Evolutionary conservation across 495 filamentous ascomycete species (phyloP).

Genomic region (Endocarpon pusillum): DNA sequence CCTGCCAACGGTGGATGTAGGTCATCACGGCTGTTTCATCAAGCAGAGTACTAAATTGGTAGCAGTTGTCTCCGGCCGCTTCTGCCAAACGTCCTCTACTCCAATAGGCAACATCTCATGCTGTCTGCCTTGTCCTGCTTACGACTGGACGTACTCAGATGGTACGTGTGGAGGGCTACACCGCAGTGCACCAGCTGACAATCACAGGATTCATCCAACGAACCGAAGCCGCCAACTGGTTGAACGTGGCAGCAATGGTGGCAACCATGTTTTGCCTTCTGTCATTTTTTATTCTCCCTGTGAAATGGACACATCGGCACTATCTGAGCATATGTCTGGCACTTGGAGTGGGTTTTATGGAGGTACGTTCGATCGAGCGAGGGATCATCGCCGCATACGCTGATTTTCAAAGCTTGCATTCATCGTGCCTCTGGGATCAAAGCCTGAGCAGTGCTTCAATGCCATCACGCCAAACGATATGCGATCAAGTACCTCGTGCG

Average conservation of each 20-base stretch:
- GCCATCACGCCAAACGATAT: slow-evolving; percentile 88
- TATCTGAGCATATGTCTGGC: slow-evolving; percentile 82
- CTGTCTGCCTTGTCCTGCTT: slow-evolving; percentile 80
- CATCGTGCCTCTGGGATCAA: slow-evolving; percentile 70
- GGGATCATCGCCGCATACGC: slow-evolving; percentile 13
- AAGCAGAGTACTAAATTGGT: background rate
- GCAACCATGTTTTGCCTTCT: slow-evolving; percentile 61
- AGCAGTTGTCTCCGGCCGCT: slow-evolving; percentile 50
- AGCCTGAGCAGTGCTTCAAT: slow-evolving; percentile 73
- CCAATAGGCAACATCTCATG: slow-evolving; percentile 34
- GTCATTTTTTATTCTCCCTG: slow-evolving; percentile 67
- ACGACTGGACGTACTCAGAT: slow-evolving; percentile 70
- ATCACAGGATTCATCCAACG: slow-evolving; percentile 42
- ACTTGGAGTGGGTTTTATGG: slow-evolving; percentile 54
- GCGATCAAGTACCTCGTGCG: slow-evolving; percentile 64
- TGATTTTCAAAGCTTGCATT: slow-evolving; percentile 61
- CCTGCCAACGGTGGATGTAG: slow-evolving; percentile 47
- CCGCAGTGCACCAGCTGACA: slow-evolving; percentile 8
- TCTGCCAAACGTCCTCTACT: slow-evolving; percentile 35
- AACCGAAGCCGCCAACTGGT: slow-evolving; percentile 51
- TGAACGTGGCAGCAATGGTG: slow-evolving; percentile 57
- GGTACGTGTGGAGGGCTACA: slow-evolving; percentile 23
- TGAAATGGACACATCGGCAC: slow-evolving; percentile 81
- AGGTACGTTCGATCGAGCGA: slow-evolving; percentile 34
- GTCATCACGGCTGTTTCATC: slow-evolving; percentile 10